Evolutionary conservation across 1,139 yeast genomes (phyloP).

Genomic region (Petasospora fabianii): DNA sequence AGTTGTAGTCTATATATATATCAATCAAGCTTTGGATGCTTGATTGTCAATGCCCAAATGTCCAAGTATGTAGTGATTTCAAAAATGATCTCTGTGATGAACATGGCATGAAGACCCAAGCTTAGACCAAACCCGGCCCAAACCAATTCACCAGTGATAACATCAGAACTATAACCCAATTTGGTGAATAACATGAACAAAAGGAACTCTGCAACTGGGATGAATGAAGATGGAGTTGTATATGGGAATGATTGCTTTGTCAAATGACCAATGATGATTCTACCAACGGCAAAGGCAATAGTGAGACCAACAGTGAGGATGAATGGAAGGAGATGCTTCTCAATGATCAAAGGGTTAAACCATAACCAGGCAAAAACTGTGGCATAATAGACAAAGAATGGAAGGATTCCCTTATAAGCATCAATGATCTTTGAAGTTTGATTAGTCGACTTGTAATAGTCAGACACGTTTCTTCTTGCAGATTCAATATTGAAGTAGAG

Average conservation of each 20-base stretch:
- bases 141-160: constrained; percentile 45
- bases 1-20: neutral
- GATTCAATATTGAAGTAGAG: constrained; percentile 68
- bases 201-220: constrained; percentile 55
- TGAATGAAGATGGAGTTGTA: constrained; percentile 62
- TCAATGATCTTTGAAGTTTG: constrained; percentile 35
- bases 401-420: constrained; percentile 63
- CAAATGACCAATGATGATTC: constrained; percentile 84
- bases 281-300: constrained; percentile 81
- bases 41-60: constrained; percentile 80
- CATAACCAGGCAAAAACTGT: constrained; percentile 47
- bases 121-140: constrained; percentile 78
- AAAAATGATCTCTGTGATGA: constrained; percentile 74
- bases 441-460: constrained; percentile 40
- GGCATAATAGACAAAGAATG: constrained; percentile 65
- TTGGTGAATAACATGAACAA: constrained; percentile 39
- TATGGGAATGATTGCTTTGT: constrained; percentile 76
- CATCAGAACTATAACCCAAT: constrained; percentile 38
- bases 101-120: constrained; percentile 73
- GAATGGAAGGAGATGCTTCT: constrained; percentile 52
- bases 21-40: constrained; percentile 55
- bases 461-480: constrained; percentile 68
- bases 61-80: constrained; percentile 83
- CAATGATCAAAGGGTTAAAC: constrained; percentile 43
- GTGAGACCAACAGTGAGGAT: constrained; percentile 68